Base-by-base conservation (phyloP, 768 basidiomycete genomes). In the Sporobolomyces roseus region DNA sequence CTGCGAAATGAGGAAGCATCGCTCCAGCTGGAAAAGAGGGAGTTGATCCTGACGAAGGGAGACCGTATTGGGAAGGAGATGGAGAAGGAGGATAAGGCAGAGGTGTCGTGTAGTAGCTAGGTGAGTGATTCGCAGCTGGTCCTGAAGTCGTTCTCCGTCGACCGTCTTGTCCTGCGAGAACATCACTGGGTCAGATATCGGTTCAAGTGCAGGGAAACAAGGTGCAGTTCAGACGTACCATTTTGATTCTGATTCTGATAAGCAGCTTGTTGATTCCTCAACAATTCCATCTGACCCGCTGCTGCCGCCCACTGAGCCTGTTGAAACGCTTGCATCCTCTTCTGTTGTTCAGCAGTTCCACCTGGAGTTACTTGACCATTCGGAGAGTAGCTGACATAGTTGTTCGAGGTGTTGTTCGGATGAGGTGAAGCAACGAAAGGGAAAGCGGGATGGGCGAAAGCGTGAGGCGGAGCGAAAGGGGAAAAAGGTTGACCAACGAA, bases 391-490 rank as follows among this genome's bases (percentile, higher is more conserved):
- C 35, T 59, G 41, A 59, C 41, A 36, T 45, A 59, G 56, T 59
- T 59, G 41, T 29, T 59, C 9, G 50, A 9, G 3, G 38, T 17
- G 41, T 33, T 29, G 45, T 46, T 46, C 23, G 70, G 70, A 43
- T 72, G 70, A 13, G 70, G 70, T 9, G 70, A 72, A 12, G 70
- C 62, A 23, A 72, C 63, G 66, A 72, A 72, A 4, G 70, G 70
- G 50, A 61, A 72, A 0, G 59, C 58, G 0, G 70, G 70, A n/a
- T 72, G 51, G 1, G 70, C 66, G 30, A 48, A 70, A 0, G 46
- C 36, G 25, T 50, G 50, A 38, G 61, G 61, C 2, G 60, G 32
- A 4, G 51, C 63, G 46, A 61, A 70, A 7, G 58, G 41, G 17
- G 55, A 25, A 53, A 60, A 63, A 5, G 63, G 3, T 25, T 66